Evolutionary conservation across 495 filamentous ascomycete species (phyloP).

Genomic region (Elasticomyces elasticus): DNA sequence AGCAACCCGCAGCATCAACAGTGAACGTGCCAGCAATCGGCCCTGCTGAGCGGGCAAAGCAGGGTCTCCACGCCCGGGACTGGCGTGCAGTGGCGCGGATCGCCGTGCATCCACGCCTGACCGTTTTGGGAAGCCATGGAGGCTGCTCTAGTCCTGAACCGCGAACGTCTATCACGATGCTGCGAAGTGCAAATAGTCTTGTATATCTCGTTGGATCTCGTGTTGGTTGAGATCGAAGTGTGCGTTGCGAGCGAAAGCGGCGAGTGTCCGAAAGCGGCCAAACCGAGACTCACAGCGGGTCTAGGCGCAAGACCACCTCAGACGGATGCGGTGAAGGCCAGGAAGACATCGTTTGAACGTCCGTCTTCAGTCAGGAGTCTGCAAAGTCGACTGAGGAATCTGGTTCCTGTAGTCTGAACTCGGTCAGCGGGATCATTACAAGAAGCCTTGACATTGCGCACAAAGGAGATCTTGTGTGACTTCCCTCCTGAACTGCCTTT

Average conservation of each 20-base stretch:
- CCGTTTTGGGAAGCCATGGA: constrained; percentile 9
- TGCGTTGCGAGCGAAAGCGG: constrained; percentile 3
- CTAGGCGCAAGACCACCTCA: constrained; percentile 16
- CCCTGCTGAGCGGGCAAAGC: neutral
- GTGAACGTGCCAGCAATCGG: constrained; percentile 5
- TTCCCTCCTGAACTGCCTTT: constrained; percentile 5
- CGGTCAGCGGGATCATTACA: constrained; percentile 8
- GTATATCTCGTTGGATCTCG: constrained; percentile 4
- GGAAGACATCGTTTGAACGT: neutral
- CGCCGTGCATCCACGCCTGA: constrained; percentile 11
- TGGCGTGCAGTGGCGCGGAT: constrained; percentile 15
- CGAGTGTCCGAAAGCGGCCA: constrained; percentile 22
- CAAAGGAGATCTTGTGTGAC: constrained; percentile 23
- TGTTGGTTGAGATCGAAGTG: neutral
- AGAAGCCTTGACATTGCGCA: constrained; percentile 8
- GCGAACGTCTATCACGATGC: constrained; percentile 10
- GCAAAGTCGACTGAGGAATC: neutral
- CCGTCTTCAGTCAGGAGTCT: constrained; percentile 18
- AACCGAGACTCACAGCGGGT: constrained; percentile 19
- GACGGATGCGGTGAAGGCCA: constrained; percentile 22
- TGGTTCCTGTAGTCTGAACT: neutral
- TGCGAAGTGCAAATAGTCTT: neutral
- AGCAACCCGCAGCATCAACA: constrained; percentile 7
- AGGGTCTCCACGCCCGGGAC: no score
- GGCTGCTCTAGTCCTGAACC: neutral